A percentile compares a stretch with the other conserved stretches of the same genome.
Evolutionary conservation across 1,139 yeast species (phyloP).

Genomic region (Sugiyamaella novakii): DNA sequence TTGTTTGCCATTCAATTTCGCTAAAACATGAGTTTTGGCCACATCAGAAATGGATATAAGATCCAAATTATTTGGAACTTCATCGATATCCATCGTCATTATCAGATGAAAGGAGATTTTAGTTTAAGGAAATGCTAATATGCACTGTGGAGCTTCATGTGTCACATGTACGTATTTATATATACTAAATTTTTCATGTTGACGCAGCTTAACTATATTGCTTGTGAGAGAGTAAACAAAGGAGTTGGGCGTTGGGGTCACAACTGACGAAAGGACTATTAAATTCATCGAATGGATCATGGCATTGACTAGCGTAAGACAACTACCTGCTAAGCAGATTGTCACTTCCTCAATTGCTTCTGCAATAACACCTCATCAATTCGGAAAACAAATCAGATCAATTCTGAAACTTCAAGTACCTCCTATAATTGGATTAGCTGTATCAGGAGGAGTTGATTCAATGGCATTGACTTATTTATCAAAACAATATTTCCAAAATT

Average conservation of each 20-base stretch:
- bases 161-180: neutral
- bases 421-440: conserved; percentile 46
- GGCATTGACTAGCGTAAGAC: too few relatives aligned
- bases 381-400: conserved; percentile 19
- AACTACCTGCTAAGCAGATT: too few relatives aligned
- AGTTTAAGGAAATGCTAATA: too few relatives aligned
- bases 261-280: too few relatives aligned
- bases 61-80: neutral
- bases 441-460: conserved; percentile 85
- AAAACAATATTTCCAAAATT: conserved; percentile 41
- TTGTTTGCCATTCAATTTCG: conserved; percentile 33
- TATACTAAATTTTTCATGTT: neutral
- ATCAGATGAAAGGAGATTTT: too few relatives aligned
- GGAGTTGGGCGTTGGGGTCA: too few relatives aligned
- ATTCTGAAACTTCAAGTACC: conserved; percentile 23
- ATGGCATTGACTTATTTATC: conserved; percentile 61
- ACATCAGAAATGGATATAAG: neutral
- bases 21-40: conserved; percentile 29
- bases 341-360: too few relatives aligned
- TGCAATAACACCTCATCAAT: conserved; percentile 7
- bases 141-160: neutral
- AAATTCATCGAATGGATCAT: too few relatives aligned
- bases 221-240: too few relatives aligned
- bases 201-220: neutral
- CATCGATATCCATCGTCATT: conserved; percentile 8